Conservation (phyloP, 2,329 filamentous ascomycete genomes). For the Blastomyces parvus region DNA sequence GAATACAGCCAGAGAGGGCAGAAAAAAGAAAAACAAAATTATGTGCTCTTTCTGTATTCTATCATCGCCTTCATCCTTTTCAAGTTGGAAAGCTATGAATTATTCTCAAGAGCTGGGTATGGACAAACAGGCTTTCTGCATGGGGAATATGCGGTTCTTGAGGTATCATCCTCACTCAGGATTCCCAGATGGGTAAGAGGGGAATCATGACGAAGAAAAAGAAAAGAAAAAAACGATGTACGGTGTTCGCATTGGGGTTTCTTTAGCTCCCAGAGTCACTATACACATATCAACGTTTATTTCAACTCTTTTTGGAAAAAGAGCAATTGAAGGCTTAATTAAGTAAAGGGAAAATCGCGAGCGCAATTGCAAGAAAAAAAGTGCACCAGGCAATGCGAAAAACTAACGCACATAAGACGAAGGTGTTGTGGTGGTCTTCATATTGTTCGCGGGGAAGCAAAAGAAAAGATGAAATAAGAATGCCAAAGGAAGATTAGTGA, state of each 20-base stretch:
- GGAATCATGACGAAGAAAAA: neutral
- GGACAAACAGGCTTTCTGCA: neutral
- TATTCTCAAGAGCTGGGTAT: neutral
- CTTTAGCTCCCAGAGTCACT: neutral
- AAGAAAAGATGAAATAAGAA: neutral
- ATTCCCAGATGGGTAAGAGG: neutral
- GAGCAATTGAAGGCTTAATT: neutral
- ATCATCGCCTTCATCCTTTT: neutral
- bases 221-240: neutral
- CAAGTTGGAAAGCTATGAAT: neutral
- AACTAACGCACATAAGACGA: neutral
- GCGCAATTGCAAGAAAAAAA: neutral
- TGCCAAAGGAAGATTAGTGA: neutral
- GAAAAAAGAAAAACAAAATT: too few species aligned
- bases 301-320: neutral
- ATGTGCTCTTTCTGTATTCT: neutral
- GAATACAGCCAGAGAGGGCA: too few species aligned
- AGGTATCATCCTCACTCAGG: neutral
- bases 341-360: neutral
- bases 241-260: neutral
- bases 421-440: neutral
- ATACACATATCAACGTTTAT: neutral
- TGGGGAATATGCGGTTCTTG: neutral
- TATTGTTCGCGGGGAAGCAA: neutral
- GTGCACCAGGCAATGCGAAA: slow-evolving; percentile 1